A percentile compares a stretch with the other conserved stretches of the same genome.
These are phyloP conservation scores for Blastocystis sp. DNA, from an alignment of 352 stramenopile genomes.

Conservation along the genomic window DNA sequence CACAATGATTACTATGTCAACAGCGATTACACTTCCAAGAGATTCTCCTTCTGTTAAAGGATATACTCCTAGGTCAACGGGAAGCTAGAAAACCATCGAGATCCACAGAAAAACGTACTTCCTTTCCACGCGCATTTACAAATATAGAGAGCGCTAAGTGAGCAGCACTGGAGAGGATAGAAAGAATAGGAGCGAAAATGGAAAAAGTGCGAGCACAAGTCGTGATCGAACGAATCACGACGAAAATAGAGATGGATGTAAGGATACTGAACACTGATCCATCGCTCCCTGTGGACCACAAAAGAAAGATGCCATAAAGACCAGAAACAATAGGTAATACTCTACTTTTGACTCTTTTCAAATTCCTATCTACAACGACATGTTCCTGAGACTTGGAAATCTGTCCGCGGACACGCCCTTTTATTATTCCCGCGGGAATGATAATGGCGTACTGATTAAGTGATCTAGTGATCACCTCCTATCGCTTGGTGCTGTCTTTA, in stretches of 20 bases:
- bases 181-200: background rate
- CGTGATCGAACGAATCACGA: background rate
- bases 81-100: background rate
- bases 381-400: background rate
- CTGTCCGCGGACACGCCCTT: background rate
- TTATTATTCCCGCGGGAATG: background rate
- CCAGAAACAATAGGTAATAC: slow-evolving; percentile 8
- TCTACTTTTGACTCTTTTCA: background rate
- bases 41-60: background rate
- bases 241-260: background rate
- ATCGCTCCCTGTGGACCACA: background rate
- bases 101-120: background rate
- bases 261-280: slow-evolving; percentile 5
- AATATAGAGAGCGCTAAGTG: background rate
- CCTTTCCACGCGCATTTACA: background rate
- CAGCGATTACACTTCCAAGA: background rate
- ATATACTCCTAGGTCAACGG: slow-evolving; percentile 13
- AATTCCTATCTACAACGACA: background rate
- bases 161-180: background rate
- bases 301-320: slow-evolving; percentile 26
- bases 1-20: slow-evolving; percentile 14
- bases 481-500: too few species aligned
- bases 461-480: too few species aligned
- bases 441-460: too few species aligned
- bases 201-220: background rate